A percentile compares a stretch with the other conserved stretches of the same genome.
Conservation (phyloP, 306 rosid species). For the Trifolium fragiferum region DNA sequence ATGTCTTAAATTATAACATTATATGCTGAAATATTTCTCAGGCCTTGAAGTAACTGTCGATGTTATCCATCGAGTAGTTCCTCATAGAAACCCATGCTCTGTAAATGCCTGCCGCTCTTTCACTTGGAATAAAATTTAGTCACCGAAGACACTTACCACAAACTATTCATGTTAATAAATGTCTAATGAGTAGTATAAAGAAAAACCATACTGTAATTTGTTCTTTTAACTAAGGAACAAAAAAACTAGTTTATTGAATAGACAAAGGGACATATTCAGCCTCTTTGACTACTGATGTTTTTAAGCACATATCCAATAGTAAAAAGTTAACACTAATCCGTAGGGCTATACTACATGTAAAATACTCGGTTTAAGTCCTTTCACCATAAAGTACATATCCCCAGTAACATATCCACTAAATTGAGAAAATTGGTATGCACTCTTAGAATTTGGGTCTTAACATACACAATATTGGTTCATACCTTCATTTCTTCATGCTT, state of each 20-base stretch:
- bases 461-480: conserved; percentile 29
- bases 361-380: background rate
- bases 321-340: background rate
- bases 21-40: background rate
- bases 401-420: conserved; percentile 14
- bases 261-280: background rate
- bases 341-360: background rate
- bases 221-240: conserved; percentile 12
- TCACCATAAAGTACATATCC: background rate
- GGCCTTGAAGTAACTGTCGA: background rate
- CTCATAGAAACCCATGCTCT: conserved; percentile 16
- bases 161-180: background rate
- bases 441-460: conserved; percentile 1
- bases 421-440: conserved; percentile 2
- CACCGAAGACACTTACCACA: background rate
- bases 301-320: background rate
- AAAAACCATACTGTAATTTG: background rate
- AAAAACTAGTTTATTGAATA: background rate
- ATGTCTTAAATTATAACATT: background rate
- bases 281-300: background rate
- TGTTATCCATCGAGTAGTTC: background rate
- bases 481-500: conserved; percentile 96
- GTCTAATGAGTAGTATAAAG: background rate
- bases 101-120: background rate
- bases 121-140: background rate